phyloP scores from a whole-genome alignment of 192 early-diverging fungal genomes.

The Obelidium mucronatum region DNA sequence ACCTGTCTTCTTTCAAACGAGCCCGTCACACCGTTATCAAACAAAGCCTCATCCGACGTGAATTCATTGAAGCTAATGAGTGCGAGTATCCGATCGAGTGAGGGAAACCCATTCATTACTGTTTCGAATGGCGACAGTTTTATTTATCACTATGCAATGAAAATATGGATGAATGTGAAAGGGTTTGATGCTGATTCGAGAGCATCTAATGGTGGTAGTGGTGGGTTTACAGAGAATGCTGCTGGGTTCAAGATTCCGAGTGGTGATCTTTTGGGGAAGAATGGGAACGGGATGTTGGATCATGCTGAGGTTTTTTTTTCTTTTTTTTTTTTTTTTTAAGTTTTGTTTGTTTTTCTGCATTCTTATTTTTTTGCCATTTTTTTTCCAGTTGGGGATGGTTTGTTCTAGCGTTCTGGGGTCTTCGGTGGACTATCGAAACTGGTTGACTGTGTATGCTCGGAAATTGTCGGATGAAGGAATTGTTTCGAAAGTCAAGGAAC shows the following conservation, averaged over 20 bases:
- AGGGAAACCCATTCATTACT: constrained; percentile 71
- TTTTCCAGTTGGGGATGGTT: constrained; percentile 60
- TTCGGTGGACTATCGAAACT: constrained; percentile 64
- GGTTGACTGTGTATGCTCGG: constrained; percentile 69
- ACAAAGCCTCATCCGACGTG: constrained; percentile 45
- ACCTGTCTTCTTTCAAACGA: constrained; percentile 58
- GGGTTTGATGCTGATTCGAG: constrained; percentile 43
- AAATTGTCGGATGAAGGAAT: constrained; percentile 71
- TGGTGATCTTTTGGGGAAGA: constrained; percentile 28
- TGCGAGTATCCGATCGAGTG: constrained; percentile 57
- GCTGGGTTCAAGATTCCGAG: constrained; percentile 25
- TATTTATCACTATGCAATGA: constrained; percentile 70
- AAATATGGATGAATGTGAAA: constrained; percentile 70
- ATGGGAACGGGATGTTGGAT: constrained; percentile 25
- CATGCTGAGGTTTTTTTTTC: constrained; percentile 25
- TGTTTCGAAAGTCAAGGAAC: constrained; percentile 67
- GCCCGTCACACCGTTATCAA: constrained; percentile 71
- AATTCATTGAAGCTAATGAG: constrained; percentile 57
- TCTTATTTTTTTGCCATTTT: neutral
- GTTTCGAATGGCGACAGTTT: constrained; percentile 69
- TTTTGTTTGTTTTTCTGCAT: neutral
- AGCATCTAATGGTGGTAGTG: neutral
- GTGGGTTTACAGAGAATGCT: neutral
- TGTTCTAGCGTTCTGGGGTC: constrained; percentile 58
- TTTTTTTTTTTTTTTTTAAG: neutral